Evolutionary conservation across 352 stramenopile genomes (phyloP).

Genomic region (Phytophthora citricola): DNA sequence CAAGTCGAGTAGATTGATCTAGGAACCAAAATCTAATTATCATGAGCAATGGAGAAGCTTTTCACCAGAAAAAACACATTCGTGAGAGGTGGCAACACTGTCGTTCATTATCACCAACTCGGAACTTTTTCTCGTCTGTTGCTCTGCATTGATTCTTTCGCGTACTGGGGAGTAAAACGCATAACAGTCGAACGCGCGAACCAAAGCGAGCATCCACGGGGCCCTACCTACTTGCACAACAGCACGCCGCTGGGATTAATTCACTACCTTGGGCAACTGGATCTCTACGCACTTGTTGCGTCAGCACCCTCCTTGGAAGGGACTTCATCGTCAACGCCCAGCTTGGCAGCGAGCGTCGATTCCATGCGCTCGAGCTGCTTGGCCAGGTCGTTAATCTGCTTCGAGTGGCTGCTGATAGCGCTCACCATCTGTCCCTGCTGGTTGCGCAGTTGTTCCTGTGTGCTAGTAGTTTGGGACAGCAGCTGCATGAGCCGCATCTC

Average conservation of each 20-base stretch:
- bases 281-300: slow-evolving; percentile 41
- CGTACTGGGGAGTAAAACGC: slow-evolving; percentile 30
- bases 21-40: slow-evolving; percentile 29
- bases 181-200: slow-evolving; percentile 24
- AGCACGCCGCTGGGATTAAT: slow-evolving; percentile 30
- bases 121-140: slow-evolving; percentile 16
- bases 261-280: slow-evolving; percentile 38
- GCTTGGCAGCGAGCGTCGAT: slow-evolving; percentile 71
- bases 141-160: slow-evolving; percentile 26
- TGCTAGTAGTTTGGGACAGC: slow-evolving; percentile 85
- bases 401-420: slow-evolving; percentile 78
- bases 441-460: slow-evolving; percentile 85
- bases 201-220: slow-evolving; percentile 20
- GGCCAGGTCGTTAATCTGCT: slow-evolving; percentile 84
- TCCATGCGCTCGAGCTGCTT: slow-evolving; percentile 90
- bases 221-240: slow-evolving; percentile 39
- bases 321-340: slow-evolving; percentile 35
- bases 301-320: slow-evolving; percentile 33
- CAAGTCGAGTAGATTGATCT: slow-evolving; percentile 13
- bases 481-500: slow-evolving; percentile 81
- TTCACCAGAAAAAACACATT: background rate
- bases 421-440: slow-evolving; percentile 88
- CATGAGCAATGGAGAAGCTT: slow-evolving; percentile 14
- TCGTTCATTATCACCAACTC: slow-evolving; percentile 31
- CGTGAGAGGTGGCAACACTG: slow-evolving; percentile 15